phyloP scores from a whole-genome alignment of 2,329 filamentous ascomycete species.

The Colletotrichum limetticola region DNA sequence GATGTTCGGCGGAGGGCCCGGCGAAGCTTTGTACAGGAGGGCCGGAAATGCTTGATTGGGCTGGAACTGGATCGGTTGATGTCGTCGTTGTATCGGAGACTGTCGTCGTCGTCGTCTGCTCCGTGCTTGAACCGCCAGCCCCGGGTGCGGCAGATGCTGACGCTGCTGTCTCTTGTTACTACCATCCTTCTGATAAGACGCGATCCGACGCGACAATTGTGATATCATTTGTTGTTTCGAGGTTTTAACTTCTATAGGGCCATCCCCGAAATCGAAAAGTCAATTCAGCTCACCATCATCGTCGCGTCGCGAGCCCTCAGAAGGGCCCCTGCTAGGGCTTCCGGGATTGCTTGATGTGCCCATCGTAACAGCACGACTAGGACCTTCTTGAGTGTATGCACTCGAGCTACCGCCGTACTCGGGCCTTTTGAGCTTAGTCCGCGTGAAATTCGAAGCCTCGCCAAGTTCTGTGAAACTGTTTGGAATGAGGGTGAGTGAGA shows the following conservation, averaged over 20 bases:
- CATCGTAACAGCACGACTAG: not conserved
- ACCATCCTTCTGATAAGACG: not conserved
- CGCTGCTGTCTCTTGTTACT: not conserved
- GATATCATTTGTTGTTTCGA: not conserved
- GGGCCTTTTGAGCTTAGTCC: not conserved
- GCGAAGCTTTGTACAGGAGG: not conserved
- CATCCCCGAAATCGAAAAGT: not conserved
- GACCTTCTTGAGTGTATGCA: not conserved
- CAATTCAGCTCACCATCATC: constrained; percentile 10
- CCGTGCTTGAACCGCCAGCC: not conserved
- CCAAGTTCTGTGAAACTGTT: not conserved
- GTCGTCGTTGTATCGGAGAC: not conserved
- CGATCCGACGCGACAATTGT: not conserved
- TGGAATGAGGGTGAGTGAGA: not conserved
- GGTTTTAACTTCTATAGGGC: not conserved
- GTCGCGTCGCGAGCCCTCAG: not conserved
- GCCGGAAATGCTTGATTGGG: not conserved
- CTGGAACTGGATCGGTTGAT: not conserved
- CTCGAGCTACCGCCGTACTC: not conserved
- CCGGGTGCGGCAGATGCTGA: not conserved
- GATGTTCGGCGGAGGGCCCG: not conserved
- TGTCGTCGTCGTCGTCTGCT: not conserved
- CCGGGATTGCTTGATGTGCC: not conserved
- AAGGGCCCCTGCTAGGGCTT: not conserved
- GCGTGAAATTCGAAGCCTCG: not conserved